Percentiles rank a stretch among this genome's conserved stretches.
phyloP scores from a whole-genome alignment of 306 rosid genomes.

The Sicyos baderoa region DNA sequence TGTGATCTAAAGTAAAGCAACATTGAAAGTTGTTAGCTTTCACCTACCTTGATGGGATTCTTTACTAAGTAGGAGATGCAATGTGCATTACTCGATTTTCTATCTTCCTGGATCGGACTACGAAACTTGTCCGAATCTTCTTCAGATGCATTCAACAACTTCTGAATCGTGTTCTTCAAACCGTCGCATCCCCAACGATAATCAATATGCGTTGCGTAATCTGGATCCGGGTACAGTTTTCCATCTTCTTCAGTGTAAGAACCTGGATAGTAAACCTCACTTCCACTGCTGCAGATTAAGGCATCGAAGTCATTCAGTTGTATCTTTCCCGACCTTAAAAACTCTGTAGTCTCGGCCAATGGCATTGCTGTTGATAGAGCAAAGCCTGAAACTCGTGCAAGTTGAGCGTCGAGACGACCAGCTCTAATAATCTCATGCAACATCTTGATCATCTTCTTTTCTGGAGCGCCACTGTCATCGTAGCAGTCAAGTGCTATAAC shows the following conservation, averaged over 20 bases:
- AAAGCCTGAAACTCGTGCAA: conserved; percentile 43
- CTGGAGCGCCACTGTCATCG: conserved; percentile 39
- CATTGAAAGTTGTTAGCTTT: neutral
- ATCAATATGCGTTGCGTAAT: conserved; percentile 52
- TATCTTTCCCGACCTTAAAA: conserved; percentile 41
- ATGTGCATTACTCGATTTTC: conserved; percentile 47
- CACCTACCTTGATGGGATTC: conserved; percentile 40
- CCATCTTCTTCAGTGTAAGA: conserved; percentile 33
- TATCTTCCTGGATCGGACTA: conserved; percentile 36
- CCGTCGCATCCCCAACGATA: conserved; percentile 65
- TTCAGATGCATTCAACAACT: conserved; percentile 36
- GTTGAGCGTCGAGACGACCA: conserved; percentile 40
- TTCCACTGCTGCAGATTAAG: conserved; percentile 56
- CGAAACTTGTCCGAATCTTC: conserved; percentile 18
- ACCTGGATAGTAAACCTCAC: conserved; percentile 59
- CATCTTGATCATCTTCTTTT: conserved; percentile 37
- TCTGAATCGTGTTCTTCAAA: conserved; percentile 47
- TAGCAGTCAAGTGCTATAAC: conserved; percentile 57
- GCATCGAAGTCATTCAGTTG: conserved; percentile 48
- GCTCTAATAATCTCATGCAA: conserved; percentile 49
- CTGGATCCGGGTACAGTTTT: conserved; percentile 50
- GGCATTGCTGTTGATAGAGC: conserved; percentile 66
- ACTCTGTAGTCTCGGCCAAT: conserved; percentile 42
- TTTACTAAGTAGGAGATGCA: conserved; percentile 51
- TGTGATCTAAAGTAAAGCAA: neutral